phyloP scores from a whole-genome alignment of 768 basidiomycete genomes.

The Filobasidium wieringae region DNA sequence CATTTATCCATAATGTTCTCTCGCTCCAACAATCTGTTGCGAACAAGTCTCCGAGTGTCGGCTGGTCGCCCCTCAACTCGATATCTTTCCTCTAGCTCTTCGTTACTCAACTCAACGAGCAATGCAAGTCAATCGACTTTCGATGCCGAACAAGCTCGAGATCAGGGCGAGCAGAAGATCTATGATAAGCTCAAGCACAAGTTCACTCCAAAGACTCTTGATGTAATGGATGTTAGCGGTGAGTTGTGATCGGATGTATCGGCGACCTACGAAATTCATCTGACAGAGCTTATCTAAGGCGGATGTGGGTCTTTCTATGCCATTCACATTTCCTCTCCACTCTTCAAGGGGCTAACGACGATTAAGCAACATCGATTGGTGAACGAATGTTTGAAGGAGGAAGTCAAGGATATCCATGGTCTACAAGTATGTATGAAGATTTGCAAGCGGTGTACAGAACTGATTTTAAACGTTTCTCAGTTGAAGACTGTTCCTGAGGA shows the following conservation, averaged over 20 bases:
- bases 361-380: conserved; percentile 92
- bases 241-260: conserved; percentile 18
- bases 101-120: conserved; percentile 1
- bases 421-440: conserved; percentile 55
- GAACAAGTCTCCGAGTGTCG: background rate
- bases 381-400: conserved; percentile 69
- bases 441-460: background rate
- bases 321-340: conserved; percentile 70
- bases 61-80: background rate
- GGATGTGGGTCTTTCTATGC: conserved; percentile 97
- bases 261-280: background rate
- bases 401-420: conserved; percentile 85
- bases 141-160: conserved; percentile 9
- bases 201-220: conserved; percentile 67
- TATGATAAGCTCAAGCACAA: conserved; percentile 57
- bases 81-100: background rate
- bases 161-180: conserved; percentile 59
- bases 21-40: background rate
- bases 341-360: conserved; percentile 70
- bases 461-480: background rate
- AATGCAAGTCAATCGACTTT: background rate
- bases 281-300: conserved; percentile 44
- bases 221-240: conserved; percentile 95
- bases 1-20: no score
- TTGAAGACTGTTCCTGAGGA: conserved; percentile 1